phyloP scores from a whole-genome alignment of 192 early-diverging fungal genomes.

The Spizellomyces sp. region DNA sequence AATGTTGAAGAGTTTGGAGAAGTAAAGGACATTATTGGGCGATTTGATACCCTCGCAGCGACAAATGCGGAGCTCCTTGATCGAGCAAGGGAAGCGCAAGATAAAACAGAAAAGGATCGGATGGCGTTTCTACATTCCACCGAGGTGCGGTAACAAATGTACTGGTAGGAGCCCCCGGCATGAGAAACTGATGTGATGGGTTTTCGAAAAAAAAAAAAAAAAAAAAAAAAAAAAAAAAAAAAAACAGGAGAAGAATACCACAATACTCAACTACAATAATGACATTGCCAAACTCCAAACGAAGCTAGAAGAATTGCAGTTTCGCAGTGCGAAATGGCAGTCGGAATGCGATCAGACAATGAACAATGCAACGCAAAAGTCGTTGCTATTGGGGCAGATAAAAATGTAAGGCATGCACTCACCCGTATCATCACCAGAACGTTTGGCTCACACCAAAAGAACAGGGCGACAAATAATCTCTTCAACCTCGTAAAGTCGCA shows the following conservation, averaged over 20 bases:
- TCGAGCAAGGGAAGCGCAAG: conserved; percentile 57
- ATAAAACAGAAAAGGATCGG: conserved; percentile 56
- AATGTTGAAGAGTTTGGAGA: conserved; percentile 61
- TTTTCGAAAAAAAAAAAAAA: not conserved
- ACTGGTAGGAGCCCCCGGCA: too few relatives aligned
- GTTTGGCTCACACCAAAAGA: not conserved
- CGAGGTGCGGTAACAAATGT: conserved; percentile 38
- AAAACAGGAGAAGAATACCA: conserved; percentile 60
- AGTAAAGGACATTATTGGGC: conserved; percentile 61
- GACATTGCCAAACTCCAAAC: conserved; percentile 64
- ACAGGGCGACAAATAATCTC: conserved; percentile 63
- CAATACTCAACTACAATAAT: conserved; percentile 66
- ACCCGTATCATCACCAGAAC: not conserved
- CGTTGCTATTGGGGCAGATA: conserved; percentile 59
- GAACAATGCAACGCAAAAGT: conserved; percentile 57
- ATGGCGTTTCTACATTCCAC: conserved; percentile 47
- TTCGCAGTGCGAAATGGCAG: conserved; percentile 51
- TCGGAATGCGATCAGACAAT: conserved; percentile 54
- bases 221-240: not conserved
- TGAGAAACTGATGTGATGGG: not conserved
- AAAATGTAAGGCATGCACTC: conserved; percentile 50
- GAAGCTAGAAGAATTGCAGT: conserved; percentile 54
- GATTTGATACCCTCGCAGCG: conserved; percentile 65
- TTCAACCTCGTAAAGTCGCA: conserved; percentile 61
- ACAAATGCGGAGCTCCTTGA: conserved; percentile 63